Base-by-base conservation (phyloP, 2,329 filamentous ascomycete species). In the Aspergillus carbonarius region DNA sequence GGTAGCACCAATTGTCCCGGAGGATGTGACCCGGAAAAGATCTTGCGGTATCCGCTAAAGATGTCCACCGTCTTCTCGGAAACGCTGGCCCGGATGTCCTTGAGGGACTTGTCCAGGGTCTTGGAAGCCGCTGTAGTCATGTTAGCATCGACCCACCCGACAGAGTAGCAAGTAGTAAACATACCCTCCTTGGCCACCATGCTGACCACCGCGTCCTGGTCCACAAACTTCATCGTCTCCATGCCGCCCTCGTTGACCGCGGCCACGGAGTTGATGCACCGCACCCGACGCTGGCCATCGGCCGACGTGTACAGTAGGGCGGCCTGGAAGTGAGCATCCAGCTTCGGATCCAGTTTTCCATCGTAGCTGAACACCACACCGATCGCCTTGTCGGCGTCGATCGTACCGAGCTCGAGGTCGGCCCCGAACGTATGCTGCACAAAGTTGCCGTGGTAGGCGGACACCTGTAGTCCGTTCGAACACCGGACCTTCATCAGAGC, bases 401-500 rank as follows among this genome's bases (percentile, higher is more conserved):
- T 87, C 53, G 90, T 86, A 27, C 95, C 95, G 68, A 99, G 91
- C 73, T 99, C 93, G 46, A 99, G 84, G 75, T 99, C 95, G 3
- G 93, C 92, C 10, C 92, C 93, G 70, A 96, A 96, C 0, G 91
- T 95, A 77, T 97, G 92, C 71, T 99, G 95, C 52, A 96, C 85
- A 72, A 98, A 99, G 77, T 96, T 96, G 66, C 95, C 95, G 70
- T 96, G 92, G 71, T 99, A 99, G n/a, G 87, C 86, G 15, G 91
- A 87, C 15, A 99, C 89, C 73, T 99, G 95, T 54, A 99, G 82
- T 17, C 95, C 95, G 68, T 96, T 99, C 17, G 93, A 97, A 79
- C 95, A 99, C 62, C 95, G 89, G 58, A 99, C 93, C 81, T 99
- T 99, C 91, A 99, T 96, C 67, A 99, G 81, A 18, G 92, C 92